Conservation (phyloP, 2,329 filamentous ascomycete species). For the Sordariomycetes sp. region DNA sequence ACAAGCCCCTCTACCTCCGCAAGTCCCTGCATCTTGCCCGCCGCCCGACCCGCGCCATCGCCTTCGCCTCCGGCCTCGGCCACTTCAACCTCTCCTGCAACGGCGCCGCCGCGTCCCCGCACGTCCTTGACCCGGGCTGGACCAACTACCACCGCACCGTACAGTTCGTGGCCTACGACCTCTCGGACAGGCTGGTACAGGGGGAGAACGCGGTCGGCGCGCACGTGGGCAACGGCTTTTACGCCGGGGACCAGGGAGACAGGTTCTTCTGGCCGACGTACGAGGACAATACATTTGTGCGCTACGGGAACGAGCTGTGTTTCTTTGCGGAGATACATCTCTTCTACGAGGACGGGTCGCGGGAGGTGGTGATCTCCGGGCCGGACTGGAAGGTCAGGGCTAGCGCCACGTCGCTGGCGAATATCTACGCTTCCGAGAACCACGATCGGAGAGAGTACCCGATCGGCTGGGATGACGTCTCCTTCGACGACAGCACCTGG, state of each 20-base stretch:
- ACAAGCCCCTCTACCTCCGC: slow-evolving; percentile 27
- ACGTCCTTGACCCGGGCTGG: slow-evolving; percentile 26
- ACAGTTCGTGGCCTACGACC: slow-evolving; percentile 30
- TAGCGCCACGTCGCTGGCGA: slow-evolving; percentile 25
- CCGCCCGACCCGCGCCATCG: slow-evolving; percentile 9
- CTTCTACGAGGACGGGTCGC: slow-evolving; percentile 23
- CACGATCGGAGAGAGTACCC: slow-evolving; percentile 23
- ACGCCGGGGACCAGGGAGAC: slow-evolving; percentile 29
- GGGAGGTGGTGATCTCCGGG: slow-evolving; percentile 22
- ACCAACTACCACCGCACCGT: slow-evolving; percentile 27
- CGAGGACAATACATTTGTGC: slow-evolving; percentile 27
- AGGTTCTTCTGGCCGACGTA: slow-evolving; percentile 31
- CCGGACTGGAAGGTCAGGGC: slow-evolving; percentile 24
- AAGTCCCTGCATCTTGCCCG: slow-evolving; percentile 16
- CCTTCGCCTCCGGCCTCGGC: slow-evolving; percentile 25
- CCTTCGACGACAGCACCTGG: slow-evolving; percentile 16
- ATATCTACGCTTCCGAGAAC: slow-evolving; percentile 27
- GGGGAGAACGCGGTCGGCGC: slow-evolving; percentile 27
- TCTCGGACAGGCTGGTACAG: slow-evolving; percentile 19
- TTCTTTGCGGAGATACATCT: slow-evolving; percentile 27
- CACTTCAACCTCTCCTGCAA: slow-evolving; percentile 27
- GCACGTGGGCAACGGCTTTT: slow-evolving; percentile 31
- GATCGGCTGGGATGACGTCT: slow-evolving; percentile 19
- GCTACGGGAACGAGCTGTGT: slow-evolving; percentile 25
- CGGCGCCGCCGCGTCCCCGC: slow-evolving; percentile 19